Evolutionary conservation across 768 basidiomycete species (phyloP).

Genomic region (Auricularia cornea): DNA sequence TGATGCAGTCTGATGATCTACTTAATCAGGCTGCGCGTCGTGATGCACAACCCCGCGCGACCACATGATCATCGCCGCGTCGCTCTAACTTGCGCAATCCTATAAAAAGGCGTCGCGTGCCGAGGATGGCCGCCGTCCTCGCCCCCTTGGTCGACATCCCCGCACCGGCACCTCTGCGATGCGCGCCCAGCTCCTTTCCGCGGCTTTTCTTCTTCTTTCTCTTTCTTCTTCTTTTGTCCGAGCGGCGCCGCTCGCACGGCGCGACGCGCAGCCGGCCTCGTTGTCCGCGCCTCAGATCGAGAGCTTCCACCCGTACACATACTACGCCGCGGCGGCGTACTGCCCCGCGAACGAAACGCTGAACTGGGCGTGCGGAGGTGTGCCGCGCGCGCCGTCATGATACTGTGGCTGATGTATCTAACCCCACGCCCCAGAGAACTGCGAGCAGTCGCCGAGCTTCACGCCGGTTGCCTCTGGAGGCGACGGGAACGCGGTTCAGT

Average conservation of each 20-base stretch:
- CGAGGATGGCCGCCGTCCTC: no score
- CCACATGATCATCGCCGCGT: no score
- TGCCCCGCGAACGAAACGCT: slow-evolving; percentile 35
- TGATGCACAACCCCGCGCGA: no score
- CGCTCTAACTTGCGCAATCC: no score
- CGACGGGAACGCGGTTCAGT: slow-evolving; percentile 34
- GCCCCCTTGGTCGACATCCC: no score
- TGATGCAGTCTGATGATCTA: no score
- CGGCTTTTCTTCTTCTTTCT: no score
- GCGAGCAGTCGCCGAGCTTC: slow-evolving; percentile 39
- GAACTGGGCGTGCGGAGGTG: slow-evolving; percentile 50
- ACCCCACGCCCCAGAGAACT: slow-evolving; percentile 27
- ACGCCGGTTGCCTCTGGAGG: slow-evolving; percentile 41
- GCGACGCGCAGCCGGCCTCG: background rate
- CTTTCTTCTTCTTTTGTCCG: no score
- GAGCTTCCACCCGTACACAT: slow-evolving; percentile 31
- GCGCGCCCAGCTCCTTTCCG: no score
- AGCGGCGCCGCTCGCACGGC: background rate
- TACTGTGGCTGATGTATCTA: background rate
- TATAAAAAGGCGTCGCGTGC: no score
- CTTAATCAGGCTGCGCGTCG: no score
- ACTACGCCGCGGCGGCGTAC: slow-evolving; percentile 44
- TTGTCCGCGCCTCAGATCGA: background rate
- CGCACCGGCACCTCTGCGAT: no score
- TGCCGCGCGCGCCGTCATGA: background rate